Evolutionary conservation across 768 basidiomycete genomes (phyloP), one percentile per base, ranked within the genome.

Genomic region (Rubroboletus pulcherrimus): DNA sequence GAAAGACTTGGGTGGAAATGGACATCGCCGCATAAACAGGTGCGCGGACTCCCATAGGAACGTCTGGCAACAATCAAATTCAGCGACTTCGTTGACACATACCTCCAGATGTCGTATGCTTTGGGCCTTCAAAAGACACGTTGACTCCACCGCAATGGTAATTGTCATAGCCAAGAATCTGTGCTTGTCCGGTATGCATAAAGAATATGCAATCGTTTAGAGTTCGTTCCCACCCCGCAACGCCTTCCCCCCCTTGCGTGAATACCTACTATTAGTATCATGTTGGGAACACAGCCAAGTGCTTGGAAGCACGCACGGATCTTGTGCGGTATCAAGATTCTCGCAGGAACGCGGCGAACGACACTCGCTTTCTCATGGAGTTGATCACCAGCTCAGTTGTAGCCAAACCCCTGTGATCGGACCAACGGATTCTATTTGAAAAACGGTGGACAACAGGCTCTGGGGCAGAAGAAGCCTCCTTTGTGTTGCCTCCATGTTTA

Each of bases 281-380:
- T 48, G 49, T 68, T 70, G 14, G 63, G 58, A 21, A 50, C 54
- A 58, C 47, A 55, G 19, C 12, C 24, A 7, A 24, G 24, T 14
- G 21, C 33, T 40, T 21, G 26, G 15, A 78, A 77, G 55, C 67
- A 75, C 39, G 74, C 65, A 33, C 75, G 74, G 44, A 78, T 63
- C 52, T 56, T 69, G 44, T 74, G 66, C 15, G 72, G 64, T n/a
- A 63, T 59, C 56, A 75, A 44, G 45, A 43, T 44, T 5, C 1
- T n/a, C 30, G 35, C 35, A 50, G 47, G 50, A 52, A 56, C 54
- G 21, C 26, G 31, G 61, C 24, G 30, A 33, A 57, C n/a, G 60
- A 56, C 31, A 57, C 62, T 41, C 71, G 15, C 19, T 33, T 69
- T 71, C 60, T 67, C 67, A 53, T 54, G 57, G 15, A 38, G n/a